phyloP scores from a whole-genome alignment of 306 rosid species.

The Gastrolobium villosum region DNA sequence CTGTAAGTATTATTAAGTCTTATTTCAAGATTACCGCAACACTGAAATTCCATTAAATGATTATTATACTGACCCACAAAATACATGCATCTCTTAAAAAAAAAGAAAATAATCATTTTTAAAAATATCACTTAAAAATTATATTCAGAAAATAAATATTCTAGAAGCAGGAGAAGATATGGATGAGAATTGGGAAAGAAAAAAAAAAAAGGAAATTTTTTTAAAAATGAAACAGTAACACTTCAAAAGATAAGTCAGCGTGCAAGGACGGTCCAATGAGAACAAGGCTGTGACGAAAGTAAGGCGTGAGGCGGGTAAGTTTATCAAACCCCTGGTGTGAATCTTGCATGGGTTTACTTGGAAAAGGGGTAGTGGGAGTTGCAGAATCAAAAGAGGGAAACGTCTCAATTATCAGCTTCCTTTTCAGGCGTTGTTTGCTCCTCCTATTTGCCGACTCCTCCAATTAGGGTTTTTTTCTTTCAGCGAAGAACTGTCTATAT shows the following conservation, averaged over 20 bases:
- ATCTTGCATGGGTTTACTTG: constrained; percentile 22
- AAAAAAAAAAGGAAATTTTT: not conserved
- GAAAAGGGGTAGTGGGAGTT: constrained; percentile 30
- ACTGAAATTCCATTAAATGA: no score
- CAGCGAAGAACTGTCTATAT: not conserved
- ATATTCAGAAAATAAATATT: not conserved
- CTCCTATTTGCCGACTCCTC: constrained; percentile 6
- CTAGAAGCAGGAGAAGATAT: constrained; percentile 27
- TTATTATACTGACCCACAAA: no score
- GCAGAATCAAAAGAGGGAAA: constrained; percentile 15
- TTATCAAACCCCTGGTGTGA: constrained; percentile 5
- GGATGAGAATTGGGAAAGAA: not conserved
- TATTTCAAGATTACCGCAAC: no score
- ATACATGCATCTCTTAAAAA: no score
- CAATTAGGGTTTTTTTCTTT: constrained; percentile 22
- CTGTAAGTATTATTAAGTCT: no score
- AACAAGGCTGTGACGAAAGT: constrained; percentile 39
- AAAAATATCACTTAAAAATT: not conserved
- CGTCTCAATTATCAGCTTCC: not conserved
- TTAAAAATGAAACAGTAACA: not conserved
- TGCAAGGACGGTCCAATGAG: constrained; percentile 41
- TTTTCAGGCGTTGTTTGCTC: constrained; percentile 11
- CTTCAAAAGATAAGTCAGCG: not conserved
- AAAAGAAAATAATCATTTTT: no score
- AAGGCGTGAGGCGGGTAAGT: not conserved